phyloP scores from a whole-genome alignment of 2,329 filamentous ascomycete species.

The Fusarium sp. region DNA sequence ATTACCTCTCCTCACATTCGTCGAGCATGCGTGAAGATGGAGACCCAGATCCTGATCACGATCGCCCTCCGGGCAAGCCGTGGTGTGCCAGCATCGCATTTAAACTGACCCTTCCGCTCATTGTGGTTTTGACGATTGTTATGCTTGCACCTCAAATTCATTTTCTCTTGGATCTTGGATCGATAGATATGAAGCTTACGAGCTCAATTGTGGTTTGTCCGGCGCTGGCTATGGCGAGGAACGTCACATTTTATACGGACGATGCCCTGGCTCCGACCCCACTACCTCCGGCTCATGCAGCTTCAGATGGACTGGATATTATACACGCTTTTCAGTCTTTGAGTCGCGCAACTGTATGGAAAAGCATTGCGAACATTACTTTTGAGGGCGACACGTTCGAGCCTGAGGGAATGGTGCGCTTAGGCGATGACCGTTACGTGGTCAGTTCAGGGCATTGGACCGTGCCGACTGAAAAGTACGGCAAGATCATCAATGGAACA shows the following conservation, averaged over 20 bases:
- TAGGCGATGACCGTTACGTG: slow-evolving; percentile 56
- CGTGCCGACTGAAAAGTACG: slow-evolving; percentile 51
- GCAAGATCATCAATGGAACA: slow-evolving; percentile 61
- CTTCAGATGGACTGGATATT: slow-evolving; percentile 50
- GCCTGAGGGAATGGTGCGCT: slow-evolving; percentile 59
- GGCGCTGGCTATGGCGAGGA: slow-evolving; percentile 38
- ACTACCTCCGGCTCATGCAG: slow-evolving; percentile 49
- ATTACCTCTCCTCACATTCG: not conserved
- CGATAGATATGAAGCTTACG: slow-evolving; percentile 31
- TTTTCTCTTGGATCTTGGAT: slow-evolving; percentile 7
- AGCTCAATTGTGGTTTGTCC: slow-evolving; percentile 32
- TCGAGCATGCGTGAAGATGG: slow-evolving; percentile 25
- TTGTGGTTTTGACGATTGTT: slow-evolving; percentile 29
- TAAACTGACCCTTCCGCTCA: slow-evolving; percentile 29
- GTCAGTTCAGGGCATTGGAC: slow-evolving; percentile 58
- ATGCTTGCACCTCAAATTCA: slow-evolving; percentile 27
- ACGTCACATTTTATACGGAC: slow-evolving; percentile 49
- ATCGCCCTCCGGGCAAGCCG: not conserved
- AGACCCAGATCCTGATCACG: not conserved
- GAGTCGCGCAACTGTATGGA: slow-evolving; percentile 55
- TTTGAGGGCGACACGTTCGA: slow-evolving; percentile 60
- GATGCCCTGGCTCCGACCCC: slow-evolving; percentile 48
- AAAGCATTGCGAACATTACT: slow-evolving; percentile 52
- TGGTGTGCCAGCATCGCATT: slow-evolving; percentile 25
- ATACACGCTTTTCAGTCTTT: slow-evolving; percentile 50